Evolutionary conservation across 2,329 filamentous ascomycete genomes (phyloP), one percentile per base, ranked within the genome.

Genomic region (Fusarium annulatum): DNA sequence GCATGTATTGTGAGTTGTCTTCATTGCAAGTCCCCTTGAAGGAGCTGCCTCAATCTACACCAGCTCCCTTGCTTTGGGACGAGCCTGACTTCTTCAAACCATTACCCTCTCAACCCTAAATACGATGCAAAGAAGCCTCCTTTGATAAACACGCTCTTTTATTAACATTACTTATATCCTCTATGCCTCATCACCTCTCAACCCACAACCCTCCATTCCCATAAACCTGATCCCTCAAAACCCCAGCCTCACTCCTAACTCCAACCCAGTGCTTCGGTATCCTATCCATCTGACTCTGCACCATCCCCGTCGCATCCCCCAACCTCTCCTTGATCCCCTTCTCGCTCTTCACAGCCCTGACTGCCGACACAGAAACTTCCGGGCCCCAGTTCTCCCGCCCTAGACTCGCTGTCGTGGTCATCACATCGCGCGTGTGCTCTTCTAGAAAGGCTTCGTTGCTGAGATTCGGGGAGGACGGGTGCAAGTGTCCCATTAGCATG

Each of bases 401-500:
- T 5, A 89, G 79, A 56, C 86, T 89, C 12, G 84, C 83, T 18
- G 87, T 76, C 0, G 85, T 80, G 3, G 85, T 79, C 38, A 83
- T 76, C 3, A 85, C 81, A 53, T 89, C 87, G 18, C 78, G 78
- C 1, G 78, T 78, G 36, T 84, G 79, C 14, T 82, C 73, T 7
- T 79, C 78, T 5, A 81, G 34, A 1, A 79, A 59, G 0, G 80
- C 77, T 3, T 81, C 77, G 7, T 48, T 66, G n/a, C 36, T 34
- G 12, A 43, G 70, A 10, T 38, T 43, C 0, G 75, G 77, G 0
- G 83, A 68, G 5, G 76, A 64, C 0, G 79, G 56, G 34, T 87
- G 87, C 4, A 93, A 77, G 41, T 88, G 91, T 0, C 88, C 90
- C 88, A 93, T 89, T 7, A 92, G 77, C 3, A 90, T 79, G 9